A percentile compares a stretch with the other conserved stretches of the same genome.
These are phyloP conservation scores for Blakeslea trispora DNA, from an alignment of 371 early-diverging fungal species.

Conservation along the genomic window DNA sequence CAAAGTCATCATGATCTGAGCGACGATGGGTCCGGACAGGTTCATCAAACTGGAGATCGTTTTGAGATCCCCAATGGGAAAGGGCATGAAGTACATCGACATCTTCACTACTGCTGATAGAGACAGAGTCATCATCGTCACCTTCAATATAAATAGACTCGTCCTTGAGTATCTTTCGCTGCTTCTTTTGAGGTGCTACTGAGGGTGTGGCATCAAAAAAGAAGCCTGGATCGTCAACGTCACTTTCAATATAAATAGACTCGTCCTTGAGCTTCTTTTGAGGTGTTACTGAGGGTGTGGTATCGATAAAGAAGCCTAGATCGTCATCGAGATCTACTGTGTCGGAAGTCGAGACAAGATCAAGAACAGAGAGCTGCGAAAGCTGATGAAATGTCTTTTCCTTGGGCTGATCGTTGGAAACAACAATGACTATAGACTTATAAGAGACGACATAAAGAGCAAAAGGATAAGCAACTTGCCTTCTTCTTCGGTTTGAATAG, in stretches of 20 bases:
- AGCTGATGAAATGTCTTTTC: slow-evolving; percentile 1
- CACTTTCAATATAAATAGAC: too few species aligned
- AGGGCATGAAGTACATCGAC: slow-evolving; percentile 12
- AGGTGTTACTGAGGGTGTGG: not conserved
- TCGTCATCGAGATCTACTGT: not conserved
- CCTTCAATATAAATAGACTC: slow-evolving; percentile 15
- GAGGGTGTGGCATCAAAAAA: slow-evolving; percentile 17
- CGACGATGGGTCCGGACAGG: not conserved
- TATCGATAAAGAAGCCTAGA: slow-evolving; percentile 21
- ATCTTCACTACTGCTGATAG: slow-evolving; percentile 27
- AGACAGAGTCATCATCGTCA: slow-evolving; percentile 18
- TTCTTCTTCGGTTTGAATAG: slow-evolving; percentile 9
- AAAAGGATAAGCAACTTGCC: slow-evolving; percentile 1
- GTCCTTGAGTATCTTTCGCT: slow-evolving; percentile 13
- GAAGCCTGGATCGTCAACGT: slow-evolving; percentile 5
- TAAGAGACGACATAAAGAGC: too few species aligned
- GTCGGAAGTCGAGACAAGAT: not conserved
- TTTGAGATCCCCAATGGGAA: slow-evolving; percentile 15
- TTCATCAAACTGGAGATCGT: slow-evolving; percentile 5
- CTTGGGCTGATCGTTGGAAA: not conserved
- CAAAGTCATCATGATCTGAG: not conserved
- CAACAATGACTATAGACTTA: slow-evolving; percentile 1
- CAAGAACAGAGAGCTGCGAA: slow-evolving; percentile 5
- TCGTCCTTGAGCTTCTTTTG: not conserved
- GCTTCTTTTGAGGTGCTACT: not conserved